These are phyloP conservation scores for Cryphonectria naterciae DNA, from an alignment of 2,329 filamentous ascomycete genomes.

Conservation along the genomic window DNA sequence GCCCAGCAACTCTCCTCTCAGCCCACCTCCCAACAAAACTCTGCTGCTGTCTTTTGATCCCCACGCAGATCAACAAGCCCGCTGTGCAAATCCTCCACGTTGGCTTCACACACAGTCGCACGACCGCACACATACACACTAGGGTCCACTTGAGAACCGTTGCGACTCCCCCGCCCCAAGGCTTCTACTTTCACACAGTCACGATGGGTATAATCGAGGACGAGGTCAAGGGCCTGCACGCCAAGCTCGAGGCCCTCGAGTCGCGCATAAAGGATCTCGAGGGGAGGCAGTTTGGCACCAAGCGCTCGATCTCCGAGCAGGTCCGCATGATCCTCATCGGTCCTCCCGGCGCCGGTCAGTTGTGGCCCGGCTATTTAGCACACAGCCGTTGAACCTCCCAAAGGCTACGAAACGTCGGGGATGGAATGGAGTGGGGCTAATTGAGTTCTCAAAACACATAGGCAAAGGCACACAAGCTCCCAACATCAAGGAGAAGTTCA, in stretches of 20 bases:
- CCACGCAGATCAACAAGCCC: background rate
- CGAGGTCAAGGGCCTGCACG: constrained; percentile 82
- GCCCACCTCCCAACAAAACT: background rate
- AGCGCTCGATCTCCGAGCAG: constrained; percentile 60
- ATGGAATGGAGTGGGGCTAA: constrained; percentile 25
- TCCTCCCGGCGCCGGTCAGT: constrained; percentile 87
- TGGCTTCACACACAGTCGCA: background rate
- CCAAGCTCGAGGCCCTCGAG: constrained; percentile 83
- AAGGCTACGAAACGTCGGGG: background rate
- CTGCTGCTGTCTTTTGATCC: background rate
- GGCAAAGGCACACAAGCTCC: constrained; percentile 99
- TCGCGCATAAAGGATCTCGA: constrained; percentile 85
- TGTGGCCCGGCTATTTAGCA: background rate
- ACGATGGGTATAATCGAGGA: constrained; percentile 89
- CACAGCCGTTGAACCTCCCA: background rate
- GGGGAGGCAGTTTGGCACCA: constrained; percentile 64
- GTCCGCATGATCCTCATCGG: constrained; percentile 98
- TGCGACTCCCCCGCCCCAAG: constrained; percentile 5
- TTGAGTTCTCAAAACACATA: constrained; percentile 44
- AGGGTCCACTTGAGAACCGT: constrained; percentile 6
- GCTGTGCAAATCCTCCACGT: background rate
- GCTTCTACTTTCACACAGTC: constrained; percentile 29
- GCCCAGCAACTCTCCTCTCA: constrained; percentile 17
- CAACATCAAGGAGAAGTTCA: constrained; percentile 97
- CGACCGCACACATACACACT: background rate